These are phyloP conservation scores for Vigna hirtella DNA, from an alignment of 306 rosid species.

Conservation along the genomic window DNA sequence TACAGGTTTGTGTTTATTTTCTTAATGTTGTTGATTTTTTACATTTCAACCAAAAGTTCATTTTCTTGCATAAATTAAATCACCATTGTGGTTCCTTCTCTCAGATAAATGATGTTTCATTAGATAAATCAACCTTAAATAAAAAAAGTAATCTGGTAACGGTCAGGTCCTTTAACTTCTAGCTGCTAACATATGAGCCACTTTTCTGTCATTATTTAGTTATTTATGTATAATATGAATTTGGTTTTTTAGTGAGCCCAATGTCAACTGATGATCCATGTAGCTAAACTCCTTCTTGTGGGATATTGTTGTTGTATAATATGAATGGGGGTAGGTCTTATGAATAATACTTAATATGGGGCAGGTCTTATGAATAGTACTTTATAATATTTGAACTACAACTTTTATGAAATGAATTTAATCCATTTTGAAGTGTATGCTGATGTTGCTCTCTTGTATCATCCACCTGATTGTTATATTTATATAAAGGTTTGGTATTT, in stretches of 20 bases:
- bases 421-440: constrained; percentile 16
- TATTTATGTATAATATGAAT: neutral
- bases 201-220: neutral
- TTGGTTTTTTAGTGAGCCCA: neutral
- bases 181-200: constrained; percentile 4
- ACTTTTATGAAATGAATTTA: neutral
- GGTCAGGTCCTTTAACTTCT: constrained; percentile 10
- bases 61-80: constrained; percentile 21
- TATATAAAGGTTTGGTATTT: neutral
- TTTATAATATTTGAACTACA: neutral
- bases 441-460: constrained; percentile 1
- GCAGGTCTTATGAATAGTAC: neutral
- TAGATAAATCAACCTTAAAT: neutral
- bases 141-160: neutral
- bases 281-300: neutral
- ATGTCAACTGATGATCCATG: neutral
- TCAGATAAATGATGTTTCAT: constrained; percentile 4
- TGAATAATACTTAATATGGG: neutral
- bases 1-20: constrained; percentile 66
- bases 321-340: constrained; percentile 1
- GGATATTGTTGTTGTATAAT: neutral
- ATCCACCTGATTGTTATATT: neutral
- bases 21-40: constrained; percentile 26
- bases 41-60: constrained; percentile 8
- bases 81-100: neutral